These are phyloP conservation scores for Andrographis paniculata DNA, from an alignment of 305 asterid species.

Conservation along the genomic window DNA sequence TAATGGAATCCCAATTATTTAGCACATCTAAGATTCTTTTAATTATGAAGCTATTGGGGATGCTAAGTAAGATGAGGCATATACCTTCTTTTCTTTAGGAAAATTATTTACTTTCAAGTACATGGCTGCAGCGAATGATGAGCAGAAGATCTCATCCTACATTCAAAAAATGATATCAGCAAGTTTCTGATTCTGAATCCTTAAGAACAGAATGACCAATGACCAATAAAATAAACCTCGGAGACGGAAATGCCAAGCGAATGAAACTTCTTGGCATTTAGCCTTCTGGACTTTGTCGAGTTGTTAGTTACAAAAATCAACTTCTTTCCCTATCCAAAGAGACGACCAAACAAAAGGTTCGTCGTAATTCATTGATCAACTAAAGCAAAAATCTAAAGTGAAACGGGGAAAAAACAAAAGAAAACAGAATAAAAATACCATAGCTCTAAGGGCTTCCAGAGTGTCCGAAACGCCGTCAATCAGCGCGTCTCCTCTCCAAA, in stretches of 20 bases:
- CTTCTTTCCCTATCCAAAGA: slow-evolving; percentile 56
- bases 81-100: slow-evolving; percentile 84
- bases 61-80: slow-evolving; percentile 12
- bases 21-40: slow-evolving; percentile 3
- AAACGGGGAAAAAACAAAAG: background rate
- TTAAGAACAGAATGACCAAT: background rate
- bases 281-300: slow-evolving; percentile 74
- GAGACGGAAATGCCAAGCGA: slow-evolving; percentile 64
- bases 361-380: slow-evolving; percentile 4
- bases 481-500: slow-evolving; percentile 83
- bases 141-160: slow-evolving; percentile 87
- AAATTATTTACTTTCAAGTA: slow-evolving; percentile 63
- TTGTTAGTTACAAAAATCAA: slow-evolving; percentile 79
- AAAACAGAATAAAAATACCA: slow-evolving; percentile 27
- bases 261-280: slow-evolving; percentile 58
- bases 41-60: slow-evolving; percentile 4
- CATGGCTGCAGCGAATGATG: slow-evolving; percentile 96
- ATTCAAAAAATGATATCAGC: slow-evolving; percentile 10
- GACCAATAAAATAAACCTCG: slow-evolving; percentile 41
- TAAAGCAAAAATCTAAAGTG: slow-evolving; percentile 1
- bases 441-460: slow-evolving; percentile 63
- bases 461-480: slow-evolving; percentile 77
- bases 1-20: slow-evolving; percentile 6
- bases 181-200: slow-evolving; percentile 4
- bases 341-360: background rate